Conservation (phyloP, 2,329 filamentous ascomycete genomes). For the Aspergillus persii region DNA sequence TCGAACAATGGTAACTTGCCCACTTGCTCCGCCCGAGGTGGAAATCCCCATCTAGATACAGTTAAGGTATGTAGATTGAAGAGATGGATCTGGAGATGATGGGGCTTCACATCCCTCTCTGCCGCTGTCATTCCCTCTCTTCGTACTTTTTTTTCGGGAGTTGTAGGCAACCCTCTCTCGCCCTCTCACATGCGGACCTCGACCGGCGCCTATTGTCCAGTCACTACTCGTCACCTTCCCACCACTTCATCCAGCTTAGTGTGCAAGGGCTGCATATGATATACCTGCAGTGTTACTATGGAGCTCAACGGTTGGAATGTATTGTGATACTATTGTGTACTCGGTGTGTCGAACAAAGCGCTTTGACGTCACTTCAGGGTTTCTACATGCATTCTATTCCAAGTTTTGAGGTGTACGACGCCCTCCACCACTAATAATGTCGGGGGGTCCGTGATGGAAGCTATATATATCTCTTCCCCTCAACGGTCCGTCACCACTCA, state of each 20-base stretch:
- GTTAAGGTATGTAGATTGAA: neutral
- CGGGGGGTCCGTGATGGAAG: neutral
- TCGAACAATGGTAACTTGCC: slow-evolving; percentile 19
- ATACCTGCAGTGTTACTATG: neutral
- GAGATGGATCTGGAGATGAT: neutral
- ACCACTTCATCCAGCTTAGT: slow-evolving; percentile 1
- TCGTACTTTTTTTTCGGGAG: neutral
- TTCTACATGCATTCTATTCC: neutral
- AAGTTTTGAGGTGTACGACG: too few species aligned
- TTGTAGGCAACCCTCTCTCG: neutral
- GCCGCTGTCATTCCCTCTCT: neutral
- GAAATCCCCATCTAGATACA: slow-evolving; percentile 2
- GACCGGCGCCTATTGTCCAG: neutral
- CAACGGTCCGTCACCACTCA: neutral
- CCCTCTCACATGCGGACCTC: neutral
- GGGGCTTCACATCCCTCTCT: neutral
- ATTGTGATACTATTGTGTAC: neutral
- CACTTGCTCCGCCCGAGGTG: slow-evolving; percentile 20
- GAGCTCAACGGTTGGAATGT: slow-evolving; percentile 5
- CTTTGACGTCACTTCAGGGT: neutral
- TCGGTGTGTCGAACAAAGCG: neutral
- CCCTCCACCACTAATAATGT: too few species aligned
- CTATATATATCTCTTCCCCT: neutral
- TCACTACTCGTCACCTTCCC: neutral
- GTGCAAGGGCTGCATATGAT: neutral